phyloP scores from a whole-genome alignment of 139 green algal species.

The Chlorella ohadii region DNA sequence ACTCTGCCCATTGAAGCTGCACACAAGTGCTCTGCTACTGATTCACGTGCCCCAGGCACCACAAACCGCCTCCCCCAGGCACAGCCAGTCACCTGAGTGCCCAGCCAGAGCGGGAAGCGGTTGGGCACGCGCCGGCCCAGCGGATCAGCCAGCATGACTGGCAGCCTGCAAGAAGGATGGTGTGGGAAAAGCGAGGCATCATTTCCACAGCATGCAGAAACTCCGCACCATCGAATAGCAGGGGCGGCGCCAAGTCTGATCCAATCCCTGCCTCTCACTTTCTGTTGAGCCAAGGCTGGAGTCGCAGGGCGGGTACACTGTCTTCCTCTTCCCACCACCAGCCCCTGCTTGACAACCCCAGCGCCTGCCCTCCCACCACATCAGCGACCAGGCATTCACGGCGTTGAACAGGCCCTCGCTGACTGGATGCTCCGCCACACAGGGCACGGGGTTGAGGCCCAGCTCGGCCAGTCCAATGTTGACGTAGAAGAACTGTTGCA shows the following conservation, averaged over 20 bases:
- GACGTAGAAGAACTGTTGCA: slow-evolving; percentile 81
- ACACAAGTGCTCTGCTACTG: no score
- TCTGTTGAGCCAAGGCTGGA: no score
- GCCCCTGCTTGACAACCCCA: no score
- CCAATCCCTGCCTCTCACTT: no score
- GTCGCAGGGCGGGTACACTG: no score
- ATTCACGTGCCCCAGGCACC: no score
- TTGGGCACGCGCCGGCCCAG: slow-evolving; percentile 56
- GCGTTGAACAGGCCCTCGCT: slow-evolving; percentile 86
- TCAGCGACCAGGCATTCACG: slow-evolving; percentile 75
- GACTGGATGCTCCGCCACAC: slow-evolving; percentile 43
- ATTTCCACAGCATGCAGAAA: neutral
- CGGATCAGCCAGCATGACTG: slow-evolving; percentile 70
- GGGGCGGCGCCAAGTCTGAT: no score
- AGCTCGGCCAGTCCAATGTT: slow-evolving; percentile 66
- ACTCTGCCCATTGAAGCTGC: no score
- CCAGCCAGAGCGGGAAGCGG: slow-evolving; percentile 58
- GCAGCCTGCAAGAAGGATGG: slow-evolving; percentile 18
- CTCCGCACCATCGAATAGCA: no score
- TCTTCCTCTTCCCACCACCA: no score
- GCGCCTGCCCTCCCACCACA: slow-evolving; percentile 47
- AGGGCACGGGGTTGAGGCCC: slow-evolving; percentile 58
- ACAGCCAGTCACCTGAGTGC: slow-evolving; percentile 74
- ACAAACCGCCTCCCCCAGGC: no score
- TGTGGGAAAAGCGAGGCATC: neutral